These are phyloP conservation scores for Microbotryum lychnidis-dioicae DNA, from an alignment of 1,284 basidiomycete species.

Conservation along the genomic window DNA sequence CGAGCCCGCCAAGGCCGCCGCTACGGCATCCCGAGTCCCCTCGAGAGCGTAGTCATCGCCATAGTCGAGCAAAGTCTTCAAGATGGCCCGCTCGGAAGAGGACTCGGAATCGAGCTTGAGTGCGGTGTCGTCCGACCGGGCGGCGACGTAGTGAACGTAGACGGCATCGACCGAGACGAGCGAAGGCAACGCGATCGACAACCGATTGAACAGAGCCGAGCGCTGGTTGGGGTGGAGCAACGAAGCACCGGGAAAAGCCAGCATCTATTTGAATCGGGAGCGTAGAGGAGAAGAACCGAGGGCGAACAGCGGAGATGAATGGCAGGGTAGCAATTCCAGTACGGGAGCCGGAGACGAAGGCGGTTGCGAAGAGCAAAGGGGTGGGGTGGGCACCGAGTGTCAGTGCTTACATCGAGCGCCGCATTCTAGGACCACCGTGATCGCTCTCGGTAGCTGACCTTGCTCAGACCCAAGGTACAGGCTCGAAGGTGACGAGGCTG, in stretches of 20 bases:
- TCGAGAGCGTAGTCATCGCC: conserved; percentile 64
- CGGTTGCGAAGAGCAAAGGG: too few species aligned
- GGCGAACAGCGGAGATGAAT: too few species aligned
- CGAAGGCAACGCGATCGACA: conserved; percentile 52
- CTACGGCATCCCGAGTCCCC: conserved; percentile 46
- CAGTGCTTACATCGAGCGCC: too few species aligned
- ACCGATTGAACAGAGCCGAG: conserved; percentile 55
- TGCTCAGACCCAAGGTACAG: too few species aligned
- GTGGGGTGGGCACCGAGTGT: too few species aligned
- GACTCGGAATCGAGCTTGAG: conserved; percentile 46
- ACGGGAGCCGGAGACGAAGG: too few species aligned
- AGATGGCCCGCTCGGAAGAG: conserved; percentile 50
- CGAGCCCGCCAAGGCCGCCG: conserved; percentile 22
- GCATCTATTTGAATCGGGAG: conserved; percentile 20
- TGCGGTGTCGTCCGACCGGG: conserved; percentile 48
- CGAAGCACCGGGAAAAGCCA: conserved; percentile 41
- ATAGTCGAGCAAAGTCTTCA: conserved; percentile 74
- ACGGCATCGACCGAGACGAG: conserved; percentile 69
- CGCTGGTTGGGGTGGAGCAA: conserved; percentile 51
- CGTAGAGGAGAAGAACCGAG: too few species aligned
- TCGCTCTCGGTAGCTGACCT: too few species aligned
- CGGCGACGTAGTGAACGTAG: conserved; percentile 77
- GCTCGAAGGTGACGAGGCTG: too few species aligned
- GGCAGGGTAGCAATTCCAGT: too few species aligned
- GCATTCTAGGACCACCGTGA: too few species aligned